Conservation (phyloP, 2,329 filamentous ascomycete species). For the Pseudopyrenochaeta lycopersici region DNA sequence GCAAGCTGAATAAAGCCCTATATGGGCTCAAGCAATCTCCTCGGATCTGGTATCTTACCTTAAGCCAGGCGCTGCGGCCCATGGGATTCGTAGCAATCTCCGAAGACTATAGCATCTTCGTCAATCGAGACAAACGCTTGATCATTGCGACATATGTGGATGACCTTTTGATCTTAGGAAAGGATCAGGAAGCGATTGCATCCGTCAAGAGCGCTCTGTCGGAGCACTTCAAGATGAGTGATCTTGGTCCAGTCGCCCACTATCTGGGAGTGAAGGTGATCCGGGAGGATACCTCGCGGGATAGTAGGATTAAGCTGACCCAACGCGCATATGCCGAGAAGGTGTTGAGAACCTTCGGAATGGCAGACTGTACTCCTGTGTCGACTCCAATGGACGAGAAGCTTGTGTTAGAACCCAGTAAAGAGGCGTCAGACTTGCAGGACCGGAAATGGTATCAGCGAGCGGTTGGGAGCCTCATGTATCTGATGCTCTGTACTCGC, state of each 20-base stretch:
- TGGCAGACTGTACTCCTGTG: conserved; percentile 14
- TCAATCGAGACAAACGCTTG: no score
- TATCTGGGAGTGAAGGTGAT: conserved; percentile 36
- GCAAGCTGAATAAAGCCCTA: conserved; percentile 16
- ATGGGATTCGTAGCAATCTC: conserved; percentile 20
- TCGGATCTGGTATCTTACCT: conserved; percentile 29
- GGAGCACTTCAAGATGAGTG: conserved; percentile 30
- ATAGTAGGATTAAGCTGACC: not conserved
- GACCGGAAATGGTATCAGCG: no score
- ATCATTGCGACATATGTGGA: no score
- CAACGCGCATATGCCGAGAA: conserved; percentile 32
- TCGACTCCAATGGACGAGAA: conserved; percentile 9
- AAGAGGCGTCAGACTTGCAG: no score
- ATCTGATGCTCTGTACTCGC: no score
- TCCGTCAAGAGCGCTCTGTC: conserved; percentile 24
- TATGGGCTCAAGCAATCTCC: conserved; percentile 34
- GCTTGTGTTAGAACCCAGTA: no score
- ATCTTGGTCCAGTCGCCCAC: conserved; percentile 24
- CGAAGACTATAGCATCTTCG: no score
- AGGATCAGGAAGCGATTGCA: no score
- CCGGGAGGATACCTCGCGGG: conserved; percentile 7
- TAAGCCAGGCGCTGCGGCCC: conserved; percentile 12
- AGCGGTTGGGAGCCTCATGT: no score
- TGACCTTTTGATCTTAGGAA: no score
- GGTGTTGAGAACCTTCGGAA: conserved; percentile 16